Base-by-base conservation (phyloP, 1,284 basidiomycete genomes). In the Anthracocystis walkeri region DNA sequence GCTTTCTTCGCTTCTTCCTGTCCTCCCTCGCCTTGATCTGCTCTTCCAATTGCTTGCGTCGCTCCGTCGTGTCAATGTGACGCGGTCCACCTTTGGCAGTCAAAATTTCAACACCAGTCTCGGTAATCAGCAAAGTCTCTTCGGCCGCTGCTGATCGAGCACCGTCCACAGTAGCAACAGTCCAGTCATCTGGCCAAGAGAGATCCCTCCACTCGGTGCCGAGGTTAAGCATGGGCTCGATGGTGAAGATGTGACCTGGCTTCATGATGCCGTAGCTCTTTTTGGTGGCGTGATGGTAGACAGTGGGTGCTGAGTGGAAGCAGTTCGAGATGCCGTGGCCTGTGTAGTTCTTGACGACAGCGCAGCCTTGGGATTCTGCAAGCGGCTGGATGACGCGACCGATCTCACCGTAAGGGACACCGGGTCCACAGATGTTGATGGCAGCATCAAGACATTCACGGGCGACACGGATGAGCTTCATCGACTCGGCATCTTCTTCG, bases 241-340 rank as follows among this genome's bases (percentile, higher is more conserved):
- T 85, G 21, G 79, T 84, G 55, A 77, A 77, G 62, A 77, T 77
- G 59, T 84, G 81, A 11, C 83, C 83, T 0, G 77, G 73, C 72
- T 83, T 78, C 83, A 85, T 85, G 33, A 77, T 61, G 31, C 83
- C 83, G 49, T 74, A 81, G n/a, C 78, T 66, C 69, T 85, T 83
- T 67, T 84, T 85, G 45, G 82, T 85, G 31, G 70, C 57, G 63
- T 89, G 87, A 83, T 97, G 94, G 40, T 91, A 86, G 77, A 97
- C 92, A 90, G 92, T 95, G 0, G 95, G 95, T 25, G 90, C 87
- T 18, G 90, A 88, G 84, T 97, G 95, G 81, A 97, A 97, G 14
- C 88, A 88, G 21, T 87, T 88, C 1, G 94, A 93, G 63, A 97
- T 96, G 0, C 95, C 94, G 85, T 97, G 95, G 0, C 93, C 93